phyloP scores from a whole-genome alignment of 2,329 filamentous ascomycete genomes.

The Berkeleyomyces basicola region DNA sequence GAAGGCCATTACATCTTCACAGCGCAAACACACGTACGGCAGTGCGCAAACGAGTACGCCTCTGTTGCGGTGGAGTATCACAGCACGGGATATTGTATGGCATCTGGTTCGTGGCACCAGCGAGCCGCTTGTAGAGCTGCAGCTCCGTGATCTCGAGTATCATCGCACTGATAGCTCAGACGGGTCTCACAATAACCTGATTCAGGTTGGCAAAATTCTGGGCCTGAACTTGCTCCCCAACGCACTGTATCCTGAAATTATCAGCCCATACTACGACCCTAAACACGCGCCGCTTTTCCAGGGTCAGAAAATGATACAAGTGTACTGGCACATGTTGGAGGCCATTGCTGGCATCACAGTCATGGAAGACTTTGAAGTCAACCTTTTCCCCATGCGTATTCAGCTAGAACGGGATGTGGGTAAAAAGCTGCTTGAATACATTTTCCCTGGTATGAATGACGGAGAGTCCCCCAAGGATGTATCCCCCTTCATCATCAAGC shows the following conservation, averaged over 20 bases:
- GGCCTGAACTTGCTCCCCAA: constrained; percentile 81
- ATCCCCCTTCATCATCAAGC: constrained; percentile 41
- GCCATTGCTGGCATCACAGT: constrained; percentile 95
- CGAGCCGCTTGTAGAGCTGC: constrained; percentile 80
- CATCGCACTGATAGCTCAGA: constrained; percentile 94
- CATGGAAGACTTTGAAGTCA: constrained; percentile 92
- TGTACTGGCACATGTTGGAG: constrained; percentile 97
- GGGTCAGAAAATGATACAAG: constrained; percentile 63
- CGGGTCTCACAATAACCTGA: constrained; percentile 83
- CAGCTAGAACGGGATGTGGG: constrained; percentile 87
- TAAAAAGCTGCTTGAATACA: constrained; percentile 88
- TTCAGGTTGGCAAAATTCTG: constrained; percentile 74
- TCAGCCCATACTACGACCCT: constrained; percentile 69
- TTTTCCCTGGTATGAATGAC: constrained; percentile 72
- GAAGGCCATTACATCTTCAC: constrained; percentile 96
- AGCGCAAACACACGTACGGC: constrained; percentile 54
- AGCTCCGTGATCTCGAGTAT: constrained; percentile 79
- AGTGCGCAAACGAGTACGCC: constrained; percentile 43
- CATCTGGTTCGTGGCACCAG: constrained; percentile 78
- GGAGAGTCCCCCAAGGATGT: constrained; percentile 36
- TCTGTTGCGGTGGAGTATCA: constrained; percentile 78
- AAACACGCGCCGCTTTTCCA: constrained; percentile 36
- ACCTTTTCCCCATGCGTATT: constrained; percentile 80
- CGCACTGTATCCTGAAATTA: constrained; percentile 90
- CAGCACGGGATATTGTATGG: constrained; percentile 93